Percentiles rank a stretch among this genome's conserved stretches.
phyloP scores from a whole-genome alignment of 139 green algal genomes.

The Tetraselmis striata region DNA sequence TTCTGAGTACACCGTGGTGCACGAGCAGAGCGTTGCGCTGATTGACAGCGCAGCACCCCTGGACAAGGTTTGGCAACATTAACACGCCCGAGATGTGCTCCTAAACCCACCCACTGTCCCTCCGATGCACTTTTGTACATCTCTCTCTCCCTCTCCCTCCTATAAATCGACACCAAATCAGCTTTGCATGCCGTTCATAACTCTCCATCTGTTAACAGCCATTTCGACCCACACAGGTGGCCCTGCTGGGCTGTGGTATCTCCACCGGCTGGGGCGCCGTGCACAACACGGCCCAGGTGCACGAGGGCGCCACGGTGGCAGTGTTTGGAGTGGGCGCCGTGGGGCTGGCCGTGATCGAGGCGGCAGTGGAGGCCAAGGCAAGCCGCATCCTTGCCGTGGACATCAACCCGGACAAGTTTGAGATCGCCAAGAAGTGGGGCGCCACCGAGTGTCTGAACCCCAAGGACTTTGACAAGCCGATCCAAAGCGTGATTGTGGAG shows the following conservation, averaged over 20 bases:
- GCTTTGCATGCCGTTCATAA: too few relatives aligned
- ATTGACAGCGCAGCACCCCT: slow-evolving; percentile 42
- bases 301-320: slow-evolving; percentile 76
- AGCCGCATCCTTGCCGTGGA: slow-evolving; percentile 88
- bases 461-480: slow-evolving; percentile 70
- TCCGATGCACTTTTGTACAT: too few relatives aligned
- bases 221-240: slow-evolving; percentile 71
- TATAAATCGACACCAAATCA: too few relatives aligned
- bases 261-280: slow-evolving; percentile 89
- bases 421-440: slow-evolving; percentile 70
- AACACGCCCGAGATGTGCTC: too few relatives aligned
- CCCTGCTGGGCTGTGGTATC: slow-evolving; percentile 87
- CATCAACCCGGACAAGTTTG: slow-evolving; percentile 84
- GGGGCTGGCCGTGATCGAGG: slow-evolving; percentile 87
- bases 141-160: neutral
- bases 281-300: slow-evolving; percentile 86
- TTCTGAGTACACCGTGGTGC: slow-evolving; percentile 94
- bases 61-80: slow-evolving; percentile 63
- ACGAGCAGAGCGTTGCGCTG: slow-evolving; percentile 82
- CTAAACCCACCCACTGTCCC: too few relatives aligned
- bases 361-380: slow-evolving; percentile 52
- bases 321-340: slow-evolving; percentile 84
- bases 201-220: too few relatives aligned
- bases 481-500: slow-evolving; percentile 75
- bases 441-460: slow-evolving; percentile 84